phyloP scores from a whole-genome alignment of 495 filamentous ascomycete species.

The Eremomyces bilateralis region DNA sequence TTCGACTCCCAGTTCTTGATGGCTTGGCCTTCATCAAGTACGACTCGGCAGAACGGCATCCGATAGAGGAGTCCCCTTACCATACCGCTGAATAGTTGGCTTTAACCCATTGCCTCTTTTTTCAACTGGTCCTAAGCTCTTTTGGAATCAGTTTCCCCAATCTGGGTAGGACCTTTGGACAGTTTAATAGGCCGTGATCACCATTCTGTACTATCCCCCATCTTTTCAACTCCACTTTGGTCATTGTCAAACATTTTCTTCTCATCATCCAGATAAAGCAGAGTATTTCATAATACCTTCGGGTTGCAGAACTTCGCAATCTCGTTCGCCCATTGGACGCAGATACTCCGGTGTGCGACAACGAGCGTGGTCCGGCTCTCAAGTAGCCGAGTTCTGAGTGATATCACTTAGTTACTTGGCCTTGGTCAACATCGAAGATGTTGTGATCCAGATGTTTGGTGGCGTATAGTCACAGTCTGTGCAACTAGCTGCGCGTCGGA shows the following conservation, averaged over 20 bases:
- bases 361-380: constrained; percentile 26
- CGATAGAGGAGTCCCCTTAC: constrained; percentile 26
- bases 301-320: constrained; percentile 16
- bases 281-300: neutral
- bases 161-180: constrained; percentile 28
- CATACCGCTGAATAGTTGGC: too few relatives aligned
- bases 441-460: neutral
- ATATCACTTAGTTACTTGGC: constrained; percentile 10
- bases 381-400: constrained; percentile 24
- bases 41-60: constrained; percentile 29
- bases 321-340: constrained; percentile 22
- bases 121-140: constrained; percentile 18
- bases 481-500: constrained; percentile 36
- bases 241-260: neutral
- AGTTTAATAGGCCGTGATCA: constrained; percentile 32
- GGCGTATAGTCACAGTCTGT: constrained; percentile 23
- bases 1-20: constrained; percentile 35
- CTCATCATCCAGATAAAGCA: constrained; percentile 12
- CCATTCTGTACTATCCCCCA: constrained; percentile 10
- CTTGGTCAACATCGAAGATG: neutral
- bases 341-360: constrained; percentile 23
- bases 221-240: constrained; percentile 6
- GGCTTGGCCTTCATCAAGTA: constrained; percentile 38
- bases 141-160: constrained; percentile 11
- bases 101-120: constrained; percentile 10